These are phyloP conservation scores for Botrytis porri DNA, from an alignment of 2,329 filamentous ascomycete genomes.

Conservation along the genomic window DNA sequence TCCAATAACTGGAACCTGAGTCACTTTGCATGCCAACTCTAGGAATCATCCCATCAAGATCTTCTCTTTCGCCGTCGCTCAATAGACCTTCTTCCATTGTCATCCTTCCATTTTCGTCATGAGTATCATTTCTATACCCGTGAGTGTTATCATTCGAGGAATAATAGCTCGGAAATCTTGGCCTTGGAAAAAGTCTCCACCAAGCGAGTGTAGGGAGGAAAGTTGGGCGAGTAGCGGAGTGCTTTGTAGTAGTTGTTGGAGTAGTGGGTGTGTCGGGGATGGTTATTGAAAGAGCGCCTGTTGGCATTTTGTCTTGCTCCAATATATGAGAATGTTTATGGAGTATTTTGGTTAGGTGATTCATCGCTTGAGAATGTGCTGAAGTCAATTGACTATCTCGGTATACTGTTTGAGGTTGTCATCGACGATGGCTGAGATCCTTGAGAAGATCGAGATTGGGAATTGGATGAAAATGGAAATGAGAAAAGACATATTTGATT, in stretches of 20 bases:
- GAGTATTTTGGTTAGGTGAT: background rate
- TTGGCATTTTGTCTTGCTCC: slow-evolving; percentile 1
- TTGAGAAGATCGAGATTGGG: background rate
- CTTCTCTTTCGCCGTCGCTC: slow-evolving; percentile 3
- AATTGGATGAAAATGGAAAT: slow-evolving; percentile 7
- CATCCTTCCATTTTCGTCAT: slow-evolving; percentile 1
- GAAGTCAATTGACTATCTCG: background rate
- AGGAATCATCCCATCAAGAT: background rate
- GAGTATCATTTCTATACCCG: background rate
- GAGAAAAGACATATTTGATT: background rate
- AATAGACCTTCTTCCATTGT: slow-evolving; percentile 16
- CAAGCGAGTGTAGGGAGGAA: slow-evolving; percentile 18
- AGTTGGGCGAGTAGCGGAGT: slow-evolving; percentile 14
- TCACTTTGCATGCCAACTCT: background rate
- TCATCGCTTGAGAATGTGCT: background rate
- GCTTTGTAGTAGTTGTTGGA: slow-evolving; percentile 5
- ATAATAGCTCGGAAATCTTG: slow-evolving; percentile 2
- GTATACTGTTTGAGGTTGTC: background rate
- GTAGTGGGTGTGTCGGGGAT: background rate
- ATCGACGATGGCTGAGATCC: background rate
- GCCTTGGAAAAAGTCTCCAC: slow-evolving; percentile 13
- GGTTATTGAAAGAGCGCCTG: slow-evolving; percentile 14
- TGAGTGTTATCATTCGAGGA: background rate
- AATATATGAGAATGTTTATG: background rate
- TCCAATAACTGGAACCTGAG: slow-evolving; percentile 1